Percentiles rank a stretch among this genome's conserved stretches.
phyloP scores from a whole-genome alignment of 768 basidiomycete species.

The Boletus tylopilopsis region DNA sequence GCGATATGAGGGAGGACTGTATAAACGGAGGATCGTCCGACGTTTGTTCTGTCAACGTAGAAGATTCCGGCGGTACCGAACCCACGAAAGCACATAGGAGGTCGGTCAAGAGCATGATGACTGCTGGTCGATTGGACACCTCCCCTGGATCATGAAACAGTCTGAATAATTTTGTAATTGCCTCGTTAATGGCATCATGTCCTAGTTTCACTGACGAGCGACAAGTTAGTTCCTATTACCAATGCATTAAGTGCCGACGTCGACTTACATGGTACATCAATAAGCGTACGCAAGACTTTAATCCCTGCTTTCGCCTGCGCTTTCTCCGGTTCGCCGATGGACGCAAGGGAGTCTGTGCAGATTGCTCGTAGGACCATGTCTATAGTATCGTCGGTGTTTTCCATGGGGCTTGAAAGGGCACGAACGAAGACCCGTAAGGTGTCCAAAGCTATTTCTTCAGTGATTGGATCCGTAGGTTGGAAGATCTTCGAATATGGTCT shows the following conservation, averaged over 20 bases:
- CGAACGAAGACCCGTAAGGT: slow-evolving; percentile 69
- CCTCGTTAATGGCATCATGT: slow-evolving; percentile 61
- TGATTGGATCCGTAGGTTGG: slow-evolving; percentile 78
- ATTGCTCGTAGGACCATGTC: slow-evolving; percentile 68
- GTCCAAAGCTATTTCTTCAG: slow-evolving; percentile 70
- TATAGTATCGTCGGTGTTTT: slow-evolving; percentile 34
- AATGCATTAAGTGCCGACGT: neutral
- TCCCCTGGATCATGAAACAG: slow-evolving; percentile 75
- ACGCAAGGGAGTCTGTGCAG: slow-evolving; percentile 74
- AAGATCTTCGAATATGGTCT: slow-evolving; percentile 60
- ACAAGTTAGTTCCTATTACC: slow-evolving; percentile 2
- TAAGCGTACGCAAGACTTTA: slow-evolving; percentile 74
- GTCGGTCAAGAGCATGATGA: slow-evolving; percentile 65
- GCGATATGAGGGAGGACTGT: slow-evolving; percentile 45
- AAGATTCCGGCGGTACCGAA: neutral
- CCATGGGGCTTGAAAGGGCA: slow-evolving; percentile 49
- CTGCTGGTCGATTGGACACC: slow-evolving; percentile 57
- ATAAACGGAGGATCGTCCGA: slow-evolving; percentile 30
- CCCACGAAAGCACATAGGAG: slow-evolving; percentile 46
- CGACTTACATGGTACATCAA: slow-evolving; percentile 72
- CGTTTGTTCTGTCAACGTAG: neutral
- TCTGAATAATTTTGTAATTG: slow-evolving; percentile 70
- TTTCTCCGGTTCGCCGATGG: slow-evolving; percentile 90
- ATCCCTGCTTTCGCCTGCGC: slow-evolving; percentile 85
- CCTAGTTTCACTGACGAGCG: slow-evolving; percentile 58